A percentile compares a stretch with the other conserved stretches of the same genome.
phyloP scores from a whole-genome alignment of 768 basidiomycete species.

The Inosperma sp. region DNA sequence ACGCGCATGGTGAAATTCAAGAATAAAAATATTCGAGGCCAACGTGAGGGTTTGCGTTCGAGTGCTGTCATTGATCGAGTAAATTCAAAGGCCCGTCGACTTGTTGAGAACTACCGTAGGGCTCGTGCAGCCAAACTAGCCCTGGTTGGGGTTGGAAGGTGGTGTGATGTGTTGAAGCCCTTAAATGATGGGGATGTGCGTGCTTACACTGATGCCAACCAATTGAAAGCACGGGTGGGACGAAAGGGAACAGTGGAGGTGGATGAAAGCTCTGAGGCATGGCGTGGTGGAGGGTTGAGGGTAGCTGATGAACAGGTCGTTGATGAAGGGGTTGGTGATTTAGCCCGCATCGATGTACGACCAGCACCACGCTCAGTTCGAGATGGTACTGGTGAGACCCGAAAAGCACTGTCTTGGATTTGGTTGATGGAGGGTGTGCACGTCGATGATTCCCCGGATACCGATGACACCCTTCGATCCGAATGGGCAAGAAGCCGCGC shows the following conservation, averaged over 20 bases:
- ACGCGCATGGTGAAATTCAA: too few relatives aligned
- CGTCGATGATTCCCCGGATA: neutral
- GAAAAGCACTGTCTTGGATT: conserved; percentile 7
- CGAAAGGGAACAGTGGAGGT: conserved; percentile 3
- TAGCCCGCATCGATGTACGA: neutral
- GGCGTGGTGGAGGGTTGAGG: neutral
- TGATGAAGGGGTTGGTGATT: neutral
- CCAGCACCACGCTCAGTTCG: neutral
- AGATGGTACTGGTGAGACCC: conserved; percentile 8
- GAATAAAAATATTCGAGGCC: too few relatives aligned
- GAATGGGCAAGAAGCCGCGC: conserved; percentile 6
- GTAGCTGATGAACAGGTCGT: neutral
- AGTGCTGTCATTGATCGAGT: too few relatives aligned
- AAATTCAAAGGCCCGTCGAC: too few relatives aligned
- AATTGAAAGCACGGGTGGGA: neutral
- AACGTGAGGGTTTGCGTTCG: too few relatives aligned
- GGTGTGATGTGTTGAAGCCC: conserved; percentile 8
- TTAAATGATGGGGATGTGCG: conserved; percentile 1
- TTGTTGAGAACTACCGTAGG: too few relatives aligned
- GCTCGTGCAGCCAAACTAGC: too few relatives aligned
- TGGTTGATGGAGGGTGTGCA: neutral
- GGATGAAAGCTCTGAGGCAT: neutral
- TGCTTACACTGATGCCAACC: neutral
- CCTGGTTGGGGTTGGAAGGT: conserved; percentile 10
- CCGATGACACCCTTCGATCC: neutral